Base-by-base conservation (phyloP, 1,284 basidiomycete species). In the Vanrija pseudolonga region DNA sequence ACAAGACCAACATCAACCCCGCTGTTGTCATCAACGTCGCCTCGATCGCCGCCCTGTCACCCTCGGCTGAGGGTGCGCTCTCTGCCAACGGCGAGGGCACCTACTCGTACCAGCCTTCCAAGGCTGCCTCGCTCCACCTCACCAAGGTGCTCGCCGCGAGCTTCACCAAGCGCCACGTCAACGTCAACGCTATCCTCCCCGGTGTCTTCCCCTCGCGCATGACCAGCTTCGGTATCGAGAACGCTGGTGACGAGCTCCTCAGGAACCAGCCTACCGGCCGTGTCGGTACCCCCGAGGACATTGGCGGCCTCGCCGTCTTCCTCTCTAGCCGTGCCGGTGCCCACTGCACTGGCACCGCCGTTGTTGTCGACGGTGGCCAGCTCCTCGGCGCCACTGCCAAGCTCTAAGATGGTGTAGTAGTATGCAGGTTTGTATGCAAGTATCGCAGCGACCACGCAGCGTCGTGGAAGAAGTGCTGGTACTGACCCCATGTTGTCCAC, bases 121-220 rank as follows among this genome's bases (percentile, higher is more conserved):
- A 56, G 52, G 57, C 57, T n/a, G 57, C 55, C 9, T 55, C 52
- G 37, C 54, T 64, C 23, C 63, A 64, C 50, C 60, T 68, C 37
- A 60, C 64, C 17, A 56, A 58, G 23, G 58, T 64, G 8, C 58
- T 66, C 15, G 64, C 66, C 1, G 38, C 55, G 3, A 53, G 61
- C 18, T 57, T 66, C 28, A 63, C 65, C 45, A 59, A 59, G 51
- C 59, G 68, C 53, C 63, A 65, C 45, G 61, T 72, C 49, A 62
- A 61, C 17, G 70, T 72, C 44, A 71, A 72, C 58, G 57, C 59
- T 41, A 57, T 68, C 46, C 57, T 50, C 41, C 65, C 67, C n/a
- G 70, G 70, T 8, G 60, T 72, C 43, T 72, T 71, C 62, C 66
- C 65, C 0, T 56, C 55, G 1, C 65, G 64, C 32, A 72, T 72